These are phyloP conservation scores for Gorgonomyces haynaldii DNA, from an alignment of 192 early-diverging fungal genomes.

Conservation along the genomic window DNA sequence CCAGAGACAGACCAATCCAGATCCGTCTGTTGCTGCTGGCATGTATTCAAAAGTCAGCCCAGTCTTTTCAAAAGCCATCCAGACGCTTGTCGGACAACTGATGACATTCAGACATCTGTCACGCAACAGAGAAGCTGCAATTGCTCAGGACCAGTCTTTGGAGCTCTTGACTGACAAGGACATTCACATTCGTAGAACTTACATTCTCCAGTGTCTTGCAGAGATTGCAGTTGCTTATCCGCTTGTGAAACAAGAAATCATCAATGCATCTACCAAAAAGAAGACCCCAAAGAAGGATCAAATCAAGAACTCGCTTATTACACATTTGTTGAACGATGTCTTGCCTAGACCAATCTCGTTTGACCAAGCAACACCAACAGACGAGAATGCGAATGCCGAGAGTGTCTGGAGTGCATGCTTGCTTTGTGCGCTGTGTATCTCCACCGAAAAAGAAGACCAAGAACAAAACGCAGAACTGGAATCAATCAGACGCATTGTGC, in stretches of 20 bases:
- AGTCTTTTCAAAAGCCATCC: slow-evolving; percentile 36
- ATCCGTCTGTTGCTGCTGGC: no score
- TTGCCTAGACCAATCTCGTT: slow-evolving; percentile 41
- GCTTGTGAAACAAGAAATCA: slow-evolving; percentile 60
- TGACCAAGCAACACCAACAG: background rate
- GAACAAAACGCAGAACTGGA: slow-evolving; percentile 41
- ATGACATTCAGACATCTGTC: slow-evolving; percentile 19
- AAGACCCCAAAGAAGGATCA: slow-evolving; percentile 26
- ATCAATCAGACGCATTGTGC: slow-evolving; percentile 50
- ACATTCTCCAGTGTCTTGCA: slow-evolving; percentile 72
- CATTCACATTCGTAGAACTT: slow-evolving; percentile 45
- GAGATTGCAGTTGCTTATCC: slow-evolving; percentile 84
- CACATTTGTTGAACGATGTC: slow-evolving; percentile 55
- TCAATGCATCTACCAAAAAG: slow-evolving; percentile 42
- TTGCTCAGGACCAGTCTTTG: no score
- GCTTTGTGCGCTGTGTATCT: slow-evolving; percentile 24
- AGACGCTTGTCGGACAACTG: slow-evolving; percentile 44
- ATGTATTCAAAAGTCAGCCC: no score
- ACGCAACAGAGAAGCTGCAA: background rate
- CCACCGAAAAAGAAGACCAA: slow-evolving; percentile 32
- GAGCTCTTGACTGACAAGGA: slow-evolving; percentile 1
- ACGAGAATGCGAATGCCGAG: slow-evolving; percentile 14
- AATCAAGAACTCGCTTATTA: slow-evolving; percentile 36
- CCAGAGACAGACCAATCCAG: no score
- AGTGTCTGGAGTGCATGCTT: slow-evolving; percentile 23